These are phyloP conservation scores for Leccinum variicolor DNA, from an alignment of 768 basidiomycete genomes.

Conservation along the genomic window DNA sequence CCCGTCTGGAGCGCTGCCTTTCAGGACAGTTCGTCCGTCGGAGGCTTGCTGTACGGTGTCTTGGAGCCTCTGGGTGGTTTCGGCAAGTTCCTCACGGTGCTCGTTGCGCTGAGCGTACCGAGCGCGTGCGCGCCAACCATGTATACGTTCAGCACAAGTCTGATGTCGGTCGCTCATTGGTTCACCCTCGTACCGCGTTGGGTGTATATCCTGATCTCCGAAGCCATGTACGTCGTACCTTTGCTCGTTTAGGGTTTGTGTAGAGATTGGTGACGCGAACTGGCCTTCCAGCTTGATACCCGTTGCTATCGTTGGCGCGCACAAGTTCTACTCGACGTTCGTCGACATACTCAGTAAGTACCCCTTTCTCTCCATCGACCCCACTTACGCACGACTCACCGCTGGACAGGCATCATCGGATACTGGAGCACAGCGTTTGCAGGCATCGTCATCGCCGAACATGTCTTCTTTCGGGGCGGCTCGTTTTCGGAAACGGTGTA, in stretches of 20 bases:
- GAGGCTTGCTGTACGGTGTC: slow-evolving; percentile 41
- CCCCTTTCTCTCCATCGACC: neutral
- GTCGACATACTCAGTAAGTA: slow-evolving; percentile 38
- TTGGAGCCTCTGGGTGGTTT: slow-evolving; percentile 40
- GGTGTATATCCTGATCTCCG: slow-evolving; percentile 44
- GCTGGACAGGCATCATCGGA: slow-evolving; percentile 38
- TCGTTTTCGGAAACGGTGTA: slow-evolving; percentile 34
- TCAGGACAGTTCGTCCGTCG: slow-evolving; percentile 40
- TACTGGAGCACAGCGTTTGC: slow-evolving; percentile 41
- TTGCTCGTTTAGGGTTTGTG: neutral
- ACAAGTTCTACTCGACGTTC: slow-evolving; percentile 43
- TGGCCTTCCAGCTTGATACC: slow-evolving; percentile 38
- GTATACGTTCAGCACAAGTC: slow-evolving; percentile 50
- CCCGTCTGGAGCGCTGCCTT: slow-evolving; percentile 41
- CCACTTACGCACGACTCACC: slow-evolving; percentile 7
- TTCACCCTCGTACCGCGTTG: slow-evolving; percentile 42
- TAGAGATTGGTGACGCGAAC: neutral
- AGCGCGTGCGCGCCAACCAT: slow-evolving; percentile 58
- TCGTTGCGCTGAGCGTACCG: slow-evolving; percentile 52
- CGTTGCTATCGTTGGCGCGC: slow-evolving; percentile 45
- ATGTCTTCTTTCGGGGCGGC: slow-evolving; percentile 40
- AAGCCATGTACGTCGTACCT: slow-evolving; percentile 36
- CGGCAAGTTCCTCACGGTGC: slow-evolving; percentile 44
- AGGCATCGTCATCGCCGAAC: slow-evolving; percentile 41
- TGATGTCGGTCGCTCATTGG: slow-evolving; percentile 36